Evolutionary conservation across 805 yeast species (phyloP).

Genomic region (Ogataea saltuana): DNA sequence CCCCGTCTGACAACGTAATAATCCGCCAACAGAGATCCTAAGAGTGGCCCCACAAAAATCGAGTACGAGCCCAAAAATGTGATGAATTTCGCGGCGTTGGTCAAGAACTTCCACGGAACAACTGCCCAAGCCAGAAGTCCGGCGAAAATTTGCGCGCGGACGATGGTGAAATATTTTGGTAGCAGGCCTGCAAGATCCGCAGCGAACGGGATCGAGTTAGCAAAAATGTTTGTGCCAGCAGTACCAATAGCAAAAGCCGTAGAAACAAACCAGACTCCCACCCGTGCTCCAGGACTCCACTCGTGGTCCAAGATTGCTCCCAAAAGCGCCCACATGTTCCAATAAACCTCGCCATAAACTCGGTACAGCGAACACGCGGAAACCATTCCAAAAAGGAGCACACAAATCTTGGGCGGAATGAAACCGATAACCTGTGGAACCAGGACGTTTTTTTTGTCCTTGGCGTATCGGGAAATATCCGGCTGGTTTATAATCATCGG

Average conservation of each 20-base stretch:
- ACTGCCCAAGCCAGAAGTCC: constrained; percentile 24
- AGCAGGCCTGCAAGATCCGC: constrained; percentile 29
- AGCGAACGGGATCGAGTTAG: constrained; percentile 28
- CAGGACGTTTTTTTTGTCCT: constrained; percentile 14
- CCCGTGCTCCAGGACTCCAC: constrained; percentile 30
- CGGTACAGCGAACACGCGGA: constrained; percentile 18
- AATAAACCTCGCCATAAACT: constrained; percentile 26
- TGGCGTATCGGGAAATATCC: constrained; percentile 29
- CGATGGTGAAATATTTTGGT: constrained; percentile 31
- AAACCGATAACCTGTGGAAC: constrained; percentile 22
- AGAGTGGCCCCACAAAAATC: constrained; percentile 24
- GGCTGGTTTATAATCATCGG: constrained; percentile 29
- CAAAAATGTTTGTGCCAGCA: constrained; percentile 32
- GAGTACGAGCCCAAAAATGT: constrained; percentile 25
- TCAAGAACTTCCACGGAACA: constrained; percentile 26
- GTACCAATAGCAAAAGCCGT: constrained; percentile 25
- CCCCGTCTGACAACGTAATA: constrained; percentile 22
- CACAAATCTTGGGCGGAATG: constrained; percentile 20
- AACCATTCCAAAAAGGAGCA: constrained; percentile 21
- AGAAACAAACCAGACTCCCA: constrained; percentile 28
- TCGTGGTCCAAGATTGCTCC: constrained; percentile 30
- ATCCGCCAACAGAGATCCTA: constrained; percentile 22
- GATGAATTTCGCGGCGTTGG: constrained; percentile 21
- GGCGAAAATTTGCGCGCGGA: constrained; percentile 23
- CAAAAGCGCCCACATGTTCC: constrained; percentile 33